phyloP scores from a whole-genome alignment of 2,329 filamentous ascomycete genomes.

The Neopestalotiopsis clavispora region DNA sequence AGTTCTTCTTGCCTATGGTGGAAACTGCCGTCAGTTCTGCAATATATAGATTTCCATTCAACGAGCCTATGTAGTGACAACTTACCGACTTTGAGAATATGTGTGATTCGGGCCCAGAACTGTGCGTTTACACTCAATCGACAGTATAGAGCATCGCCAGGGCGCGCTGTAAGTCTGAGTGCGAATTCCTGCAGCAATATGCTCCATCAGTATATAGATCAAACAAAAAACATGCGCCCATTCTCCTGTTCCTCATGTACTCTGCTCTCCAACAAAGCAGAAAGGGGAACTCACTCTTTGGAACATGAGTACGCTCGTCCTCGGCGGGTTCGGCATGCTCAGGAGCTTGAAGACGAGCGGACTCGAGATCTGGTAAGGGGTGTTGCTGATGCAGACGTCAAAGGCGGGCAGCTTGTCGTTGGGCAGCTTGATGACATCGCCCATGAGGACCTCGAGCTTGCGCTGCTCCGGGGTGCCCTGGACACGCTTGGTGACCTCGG shows the following conservation, averaged over 20 bases:
- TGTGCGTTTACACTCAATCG: constrained; percentile 92
- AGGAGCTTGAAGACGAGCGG: constrained; percentile 92
- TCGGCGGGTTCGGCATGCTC: constrained; percentile 78
- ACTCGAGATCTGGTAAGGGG: constrained; percentile 80
- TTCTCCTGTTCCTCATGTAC: constrained; percentile 56
- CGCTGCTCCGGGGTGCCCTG: constrained; percentile 86
- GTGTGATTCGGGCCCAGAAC: constrained; percentile 79
- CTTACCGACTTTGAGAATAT: constrained; percentile 86
- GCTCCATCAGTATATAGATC: background rate
- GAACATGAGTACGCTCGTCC: constrained; percentile 91
- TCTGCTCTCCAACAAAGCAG: background rate
- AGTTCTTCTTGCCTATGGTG: constrained; percentile 72
- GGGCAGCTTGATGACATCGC: constrained; percentile 56
- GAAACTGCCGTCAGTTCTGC: background rate
- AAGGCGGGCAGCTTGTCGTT: constrained; percentile 61
- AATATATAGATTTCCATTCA: background rate
- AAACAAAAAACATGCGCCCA: constrained; percentile 51
- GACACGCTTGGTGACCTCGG: constrained; percentile 91
- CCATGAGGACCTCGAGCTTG: constrained; percentile 84
- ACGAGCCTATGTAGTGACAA: background rate
- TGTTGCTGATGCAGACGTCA: constrained; percentile 77
- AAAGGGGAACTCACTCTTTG: constrained; percentile 58
- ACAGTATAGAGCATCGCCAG: constrained; percentile 87
- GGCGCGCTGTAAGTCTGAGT: constrained; percentile 83
- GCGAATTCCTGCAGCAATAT: constrained; percentile 70